These are phyloP conservation scores for Nicotiana knightiana DNA, from an alignment of 257 asterid species.

Conservation along the genomic window DNA sequence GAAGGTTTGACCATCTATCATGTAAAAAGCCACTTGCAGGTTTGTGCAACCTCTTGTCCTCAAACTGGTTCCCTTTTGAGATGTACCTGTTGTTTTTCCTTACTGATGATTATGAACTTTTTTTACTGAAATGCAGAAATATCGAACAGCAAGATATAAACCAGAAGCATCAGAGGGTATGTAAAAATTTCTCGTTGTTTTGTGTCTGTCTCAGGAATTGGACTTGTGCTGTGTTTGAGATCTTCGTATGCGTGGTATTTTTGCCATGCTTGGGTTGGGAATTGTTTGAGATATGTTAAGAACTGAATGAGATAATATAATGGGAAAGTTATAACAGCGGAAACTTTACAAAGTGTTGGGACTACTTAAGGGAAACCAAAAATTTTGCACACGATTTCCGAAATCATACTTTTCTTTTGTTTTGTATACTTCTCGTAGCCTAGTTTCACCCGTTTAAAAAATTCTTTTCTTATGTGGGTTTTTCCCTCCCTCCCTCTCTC, in stretches of 20 bases:
- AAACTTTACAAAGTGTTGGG: background rate
- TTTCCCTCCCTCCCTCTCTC: too few relatives aligned
- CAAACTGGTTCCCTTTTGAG: slow-evolving; percentile 5
- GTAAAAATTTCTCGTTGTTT: background rate
- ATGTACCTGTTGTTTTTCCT: slow-evolving; percentile 15
- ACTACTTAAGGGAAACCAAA: background rate
- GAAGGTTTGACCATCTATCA: slow-evolving; percentile 81
- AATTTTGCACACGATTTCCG: background rate
- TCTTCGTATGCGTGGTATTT: background rate
- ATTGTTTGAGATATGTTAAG: background rate
- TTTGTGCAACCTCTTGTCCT: slow-evolving; percentile 15
- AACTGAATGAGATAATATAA: background rate
- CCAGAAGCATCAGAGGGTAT: slow-evolving; percentile 84
- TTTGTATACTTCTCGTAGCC: slow-evolving; percentile 1
- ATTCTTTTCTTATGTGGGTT: background rate
- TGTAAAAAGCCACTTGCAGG: slow-evolving; percentile 93
- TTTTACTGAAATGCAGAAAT: slow-evolving; percentile 57
- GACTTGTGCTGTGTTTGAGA: slow-evolving; percentile 3
- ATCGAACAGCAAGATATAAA: slow-evolving; percentile 82
- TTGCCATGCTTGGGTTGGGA: background rate
- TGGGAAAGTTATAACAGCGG: background rate
- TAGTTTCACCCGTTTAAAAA: background rate
- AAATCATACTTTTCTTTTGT: background rate
- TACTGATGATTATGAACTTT: slow-evolving; percentile 5
- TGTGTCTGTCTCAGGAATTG: background rate